Conservation (phyloP, 768 basidiomycete species). For the Pulveroboletus ravenelii region DNA sequence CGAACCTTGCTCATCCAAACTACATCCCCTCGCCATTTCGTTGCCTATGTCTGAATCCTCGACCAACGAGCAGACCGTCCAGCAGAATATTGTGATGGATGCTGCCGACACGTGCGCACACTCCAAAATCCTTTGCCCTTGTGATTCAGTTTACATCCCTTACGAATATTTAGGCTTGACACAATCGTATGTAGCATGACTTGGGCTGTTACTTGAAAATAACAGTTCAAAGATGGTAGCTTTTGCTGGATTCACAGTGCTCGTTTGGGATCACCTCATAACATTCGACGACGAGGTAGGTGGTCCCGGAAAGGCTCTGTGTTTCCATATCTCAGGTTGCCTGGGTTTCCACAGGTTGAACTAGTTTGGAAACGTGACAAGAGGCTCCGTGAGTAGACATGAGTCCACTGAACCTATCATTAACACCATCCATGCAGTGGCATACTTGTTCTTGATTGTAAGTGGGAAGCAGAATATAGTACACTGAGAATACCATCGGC, state of each 20-base stretch:
- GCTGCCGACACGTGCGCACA: neutral
- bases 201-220: neutral
- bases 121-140: neutral
- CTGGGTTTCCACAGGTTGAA: constrained; percentile 25
- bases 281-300: constrained; percentile 37
- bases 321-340: neutral
- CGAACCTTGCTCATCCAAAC: neutral
- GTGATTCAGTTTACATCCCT: neutral
- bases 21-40: neutral
- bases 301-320: neutral
- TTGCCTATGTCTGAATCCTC: constrained; percentile 2
- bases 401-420: neutral
- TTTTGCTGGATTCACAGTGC: constrained; percentile 44
- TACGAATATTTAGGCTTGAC: neutral
- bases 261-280: constrained; percentile 46
- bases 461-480: constrained; percentile 2
- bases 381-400: constrained; percentile 28
- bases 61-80: neutral
- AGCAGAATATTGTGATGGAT: neutral
- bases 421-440: constrained; percentile 19
- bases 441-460: constrained; percentile 37
- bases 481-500: neutral
- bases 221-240: constrained; percentile 43
- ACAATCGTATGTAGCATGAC: constrained; percentile 9
- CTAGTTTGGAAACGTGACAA: constrained; percentile 37